Evolutionary conservation across 768 basidiomycete genomes (phyloP).

Genomic region (Fistulinella prunicolor): DNA sequence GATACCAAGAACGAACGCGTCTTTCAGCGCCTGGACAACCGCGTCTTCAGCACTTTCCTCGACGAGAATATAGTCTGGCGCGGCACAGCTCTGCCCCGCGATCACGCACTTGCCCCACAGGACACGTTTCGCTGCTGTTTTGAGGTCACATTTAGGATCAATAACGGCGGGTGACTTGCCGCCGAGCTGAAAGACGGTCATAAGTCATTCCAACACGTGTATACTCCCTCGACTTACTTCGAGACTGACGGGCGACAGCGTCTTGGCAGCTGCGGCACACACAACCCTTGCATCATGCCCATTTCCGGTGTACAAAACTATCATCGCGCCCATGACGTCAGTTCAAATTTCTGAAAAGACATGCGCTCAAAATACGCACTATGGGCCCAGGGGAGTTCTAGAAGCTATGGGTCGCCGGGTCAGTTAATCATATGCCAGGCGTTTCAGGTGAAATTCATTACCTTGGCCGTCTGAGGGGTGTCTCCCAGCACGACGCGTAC

Average conservation of each 20-base stretch:
- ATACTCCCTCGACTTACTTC: conserved; percentile 37
- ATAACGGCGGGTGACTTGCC: conserved; percentile 80
- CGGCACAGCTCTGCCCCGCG: conserved; percentile 72
- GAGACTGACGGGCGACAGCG: conserved; percentile 63
- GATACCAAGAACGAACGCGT: conserved; percentile 34
- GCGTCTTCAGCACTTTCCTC: conserved; percentile 38
- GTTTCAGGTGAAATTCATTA: conserved; percentile 8
- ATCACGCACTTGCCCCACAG: conserved; percentile 80
- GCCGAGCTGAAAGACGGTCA: conserved; percentile 43
- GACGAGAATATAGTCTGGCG: conserved; percentile 55
- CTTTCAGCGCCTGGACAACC: conserved; percentile 40
- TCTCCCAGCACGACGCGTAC: conserved; percentile 69
- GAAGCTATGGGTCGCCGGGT: conserved; percentile 39
- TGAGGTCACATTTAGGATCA: conserved; percentile 65
- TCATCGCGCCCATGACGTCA: conserved; percentile 1
- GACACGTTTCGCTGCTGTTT: conserved; percentile 63
- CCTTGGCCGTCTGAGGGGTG: conserved; percentile 59
- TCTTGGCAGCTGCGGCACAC: conserved; percentile 71
- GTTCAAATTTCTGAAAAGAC: not conserved
- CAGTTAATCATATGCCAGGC: not conserved
- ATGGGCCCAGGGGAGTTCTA: conserved; percentile 69
- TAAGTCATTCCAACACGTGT: not conserved
- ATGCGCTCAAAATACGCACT: conserved; percentile 32
- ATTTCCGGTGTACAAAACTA: conserved; percentile 56
- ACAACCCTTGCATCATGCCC: conserved; percentile 65